Evolutionary conservation across 495 filamentous ascomycete species (phyloP).

Genomic region (Podospora conica): DNA sequence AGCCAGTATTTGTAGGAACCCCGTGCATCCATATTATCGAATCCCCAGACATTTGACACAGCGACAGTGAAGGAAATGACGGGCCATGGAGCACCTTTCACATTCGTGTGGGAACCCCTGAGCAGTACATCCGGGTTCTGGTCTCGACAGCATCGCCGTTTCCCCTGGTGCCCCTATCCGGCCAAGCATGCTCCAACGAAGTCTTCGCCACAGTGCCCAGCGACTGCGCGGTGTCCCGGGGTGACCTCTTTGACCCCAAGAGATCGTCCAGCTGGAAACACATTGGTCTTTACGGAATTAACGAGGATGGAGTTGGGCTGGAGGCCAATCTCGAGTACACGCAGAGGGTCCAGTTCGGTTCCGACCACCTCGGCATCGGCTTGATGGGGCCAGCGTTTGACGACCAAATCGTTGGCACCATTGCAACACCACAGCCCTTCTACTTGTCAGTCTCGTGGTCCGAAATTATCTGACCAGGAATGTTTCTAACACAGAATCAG

Average conservation of each 20-base stretch:
- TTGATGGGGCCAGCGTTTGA: conserved; percentile 38
- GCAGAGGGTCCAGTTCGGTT: conserved; percentile 40
- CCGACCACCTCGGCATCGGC: conserved; percentile 48
- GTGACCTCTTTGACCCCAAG: conserved; percentile 43
- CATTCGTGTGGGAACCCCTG: conserved; percentile 43
- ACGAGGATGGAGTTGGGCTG: conserved; percentile 33
- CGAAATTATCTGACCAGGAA: conserved; percentile 1
- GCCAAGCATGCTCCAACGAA: conserved; percentile 24
- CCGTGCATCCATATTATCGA: background rate
- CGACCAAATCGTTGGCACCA: conserved; percentile 43
- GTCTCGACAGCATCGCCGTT: conserved; percentile 41
- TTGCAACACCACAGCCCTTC: conserved; percentile 40
- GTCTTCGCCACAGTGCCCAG: conserved; percentile 28
- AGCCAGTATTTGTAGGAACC: conserved; percentile 24
- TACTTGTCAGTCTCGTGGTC: conserved; percentile 35
- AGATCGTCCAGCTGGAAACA: conserved; percentile 44
- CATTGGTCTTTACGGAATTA: conserved; percentile 32
- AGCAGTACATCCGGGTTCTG: conserved; percentile 41
- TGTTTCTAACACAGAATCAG: conserved; percentile 14
- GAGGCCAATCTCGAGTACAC: conserved; percentile 40
- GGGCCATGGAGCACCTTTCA: conserved; percentile 49
- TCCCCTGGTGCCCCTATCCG: conserved; percentile 36
- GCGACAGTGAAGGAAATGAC: conserved; percentile 47
- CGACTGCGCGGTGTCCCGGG: conserved; percentile 41
- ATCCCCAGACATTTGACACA: conserved; percentile 12